Evolutionary conservation across 208 protist genomes (phyloP), one percentile per base, ranked within the genome.

Genomic region (Spongospora subterranea): DNA sequence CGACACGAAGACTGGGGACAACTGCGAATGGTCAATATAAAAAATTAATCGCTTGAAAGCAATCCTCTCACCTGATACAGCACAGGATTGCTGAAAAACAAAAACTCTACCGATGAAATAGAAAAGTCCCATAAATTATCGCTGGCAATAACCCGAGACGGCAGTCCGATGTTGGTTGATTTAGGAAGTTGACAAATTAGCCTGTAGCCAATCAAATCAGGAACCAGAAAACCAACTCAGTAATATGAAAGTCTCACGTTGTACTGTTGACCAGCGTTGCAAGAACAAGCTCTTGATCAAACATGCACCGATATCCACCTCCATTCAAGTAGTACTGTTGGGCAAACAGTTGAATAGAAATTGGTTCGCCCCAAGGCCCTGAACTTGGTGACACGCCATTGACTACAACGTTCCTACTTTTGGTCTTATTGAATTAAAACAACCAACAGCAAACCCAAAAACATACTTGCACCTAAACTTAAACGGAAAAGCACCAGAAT

Each of bases 111-210:
- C n/a, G 71, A 82, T 43, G 6, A 82, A 13, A 43, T 40, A 6
- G 17, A 82, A 43, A 82, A 82, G 71, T 82, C 71, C 35, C n/a
- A 82, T 20, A 43, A 13, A n/a, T 82, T 82, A n/a, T 82, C 71
- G 71, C 35, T 45, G 17, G 71, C 71, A 6, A 17, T n/a, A n/a
- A 82, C 71, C n/a, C n/a, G 6, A 39, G 13, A 6, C 35, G 71
- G 71, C 17, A 82, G 35, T 20, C 35, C 40, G 17, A 35, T 82
- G 6, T 6, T 17, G 17, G n/a, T 13, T 20, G 71, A 20, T 20
- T 6, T 35, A 40, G 71, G 71, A 6, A 82, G 40, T 20, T 6
- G 35, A 43, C 71, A 82, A 35, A 6, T 35, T 20, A 82, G 6
- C 6, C 71, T 82, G 71, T 60, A 60, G 24, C 50, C 6, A 24